Evolutionary conservation across 106 monocot genomes (phyloP).

Genomic region (Dendrobium catenatum): DNA sequence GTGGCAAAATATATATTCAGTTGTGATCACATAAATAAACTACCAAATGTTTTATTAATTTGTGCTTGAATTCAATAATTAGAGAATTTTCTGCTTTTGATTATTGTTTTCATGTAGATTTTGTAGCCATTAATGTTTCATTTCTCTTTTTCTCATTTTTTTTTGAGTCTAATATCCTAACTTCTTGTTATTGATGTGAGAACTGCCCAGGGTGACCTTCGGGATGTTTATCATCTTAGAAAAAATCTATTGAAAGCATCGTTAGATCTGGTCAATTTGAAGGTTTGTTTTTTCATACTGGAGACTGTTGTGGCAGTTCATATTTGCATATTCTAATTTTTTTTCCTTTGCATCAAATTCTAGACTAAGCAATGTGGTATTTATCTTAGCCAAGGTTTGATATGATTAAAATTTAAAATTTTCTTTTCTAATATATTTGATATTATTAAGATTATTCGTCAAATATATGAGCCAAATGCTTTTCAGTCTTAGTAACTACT

Average conservation of each 20-base stretch:
- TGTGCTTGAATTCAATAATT: background rate
- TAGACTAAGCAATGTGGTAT: background rate
- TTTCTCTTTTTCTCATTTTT: background rate
- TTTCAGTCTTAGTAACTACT: background rate
- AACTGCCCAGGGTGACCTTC: slow-evolving; percentile 40
- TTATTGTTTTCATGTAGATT: background rate
- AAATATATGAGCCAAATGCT: background rate
- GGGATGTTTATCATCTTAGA: slow-evolving; percentile 41
- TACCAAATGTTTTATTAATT: background rate
- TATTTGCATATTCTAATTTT: background rate
- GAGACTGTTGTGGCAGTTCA: background rate
- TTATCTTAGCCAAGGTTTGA: background rate
- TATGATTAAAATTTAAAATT: background rate
- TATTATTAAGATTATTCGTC: background rate
- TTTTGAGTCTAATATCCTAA: background rate
- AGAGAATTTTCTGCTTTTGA: background rate
- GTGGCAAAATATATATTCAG: background rate
- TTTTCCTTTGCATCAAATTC: background rate
- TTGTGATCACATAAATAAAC: background rate
- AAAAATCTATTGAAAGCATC: slow-evolving; percentile 50
- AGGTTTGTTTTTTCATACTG: slow-evolving; percentile 30
- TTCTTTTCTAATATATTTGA: background rate
- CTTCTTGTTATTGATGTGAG: background rate
- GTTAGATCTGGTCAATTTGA: slow-evolving; percentile 32
- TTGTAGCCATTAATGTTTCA: background rate